Evolutionary conservation across 78 protist species (phyloP).

Genomic region (Neovahlkampfia damariscottae): DNA sequence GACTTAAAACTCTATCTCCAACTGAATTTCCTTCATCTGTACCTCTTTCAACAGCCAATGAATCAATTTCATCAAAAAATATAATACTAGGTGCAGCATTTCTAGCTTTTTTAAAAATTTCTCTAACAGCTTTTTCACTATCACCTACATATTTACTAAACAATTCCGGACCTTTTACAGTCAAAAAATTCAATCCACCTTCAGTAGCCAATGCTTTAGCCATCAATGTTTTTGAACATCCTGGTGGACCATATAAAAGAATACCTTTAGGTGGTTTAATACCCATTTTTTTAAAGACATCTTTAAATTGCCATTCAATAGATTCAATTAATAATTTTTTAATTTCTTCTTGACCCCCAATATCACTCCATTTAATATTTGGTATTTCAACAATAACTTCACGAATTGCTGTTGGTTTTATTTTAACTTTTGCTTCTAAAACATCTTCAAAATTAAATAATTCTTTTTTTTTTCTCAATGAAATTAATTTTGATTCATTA

Average conservation of each 20-base stretch:
- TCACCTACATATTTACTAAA: constrained; percentile 87
- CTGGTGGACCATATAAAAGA: constrained; percentile 94
- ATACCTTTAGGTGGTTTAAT: constrained; percentile 86
- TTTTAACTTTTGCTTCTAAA: background rate
- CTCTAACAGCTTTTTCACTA: constrained; percentile 70
- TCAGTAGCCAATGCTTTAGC: constrained; percentile 93
- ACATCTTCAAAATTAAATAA: background rate
- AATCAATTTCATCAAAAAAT: constrained; percentile 82
- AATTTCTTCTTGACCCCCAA: constrained; percentile 87
- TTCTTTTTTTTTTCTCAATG: background rate
- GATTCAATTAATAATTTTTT: constrained; percentile 73
- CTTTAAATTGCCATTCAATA: constrained; percentile 83
- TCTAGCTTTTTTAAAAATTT: constrained; percentile 68
- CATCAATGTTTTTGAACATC: constrained; percentile 82
- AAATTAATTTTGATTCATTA: background rate
- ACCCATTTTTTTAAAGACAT: constrained; percentile 65
- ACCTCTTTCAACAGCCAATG: constrained; percentile 53
- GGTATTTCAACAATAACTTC: constrained; percentile 27
- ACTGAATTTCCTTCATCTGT: constrained; percentile 49
- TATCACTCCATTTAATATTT: constrained; percentile 78
- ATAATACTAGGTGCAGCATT: constrained; percentile 61
- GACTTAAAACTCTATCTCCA: constrained; percentile 71
- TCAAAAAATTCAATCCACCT: constrained; percentile 68
- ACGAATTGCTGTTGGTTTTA: constrained; percentile 32
- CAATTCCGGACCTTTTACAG: constrained; percentile 90